Evolutionary conservation across 768 basidiomycete species (phyloP), one percentile per base, ranked within the genome.

Genomic region (Boletus subparvulus): DNA sequence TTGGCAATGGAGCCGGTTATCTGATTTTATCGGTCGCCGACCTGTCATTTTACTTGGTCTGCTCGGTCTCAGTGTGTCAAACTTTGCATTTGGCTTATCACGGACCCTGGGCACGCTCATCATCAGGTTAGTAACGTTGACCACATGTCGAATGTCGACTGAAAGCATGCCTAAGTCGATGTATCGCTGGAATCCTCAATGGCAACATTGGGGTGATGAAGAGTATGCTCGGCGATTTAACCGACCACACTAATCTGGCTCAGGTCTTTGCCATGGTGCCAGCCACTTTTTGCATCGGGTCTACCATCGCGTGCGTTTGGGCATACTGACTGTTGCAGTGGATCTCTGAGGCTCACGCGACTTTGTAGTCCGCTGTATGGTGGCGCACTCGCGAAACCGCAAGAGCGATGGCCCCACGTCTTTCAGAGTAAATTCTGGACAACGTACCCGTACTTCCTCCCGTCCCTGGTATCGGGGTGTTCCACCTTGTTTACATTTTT

Each of bases 171-270:
- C 1, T 33, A 33, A 73, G 74, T 54, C 72, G 73, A 32, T 73
- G 74, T 24, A 59, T 75, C 6, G 62, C 72, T 32, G 74, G 75
- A 8, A 24, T 64, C n/a, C 58, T 76, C 24, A 77, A 76, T 37
- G 77, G 77, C 7, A 78, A 77, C 40, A 12, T 73, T 3, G 73
- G 82, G 8, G 86, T 89, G 28, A 84, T 88, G 78, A 90, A 88
- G 65, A 86, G 83, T 55, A 80, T 83, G 54, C 78, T 89, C 70
- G 86, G 79, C 0, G 86, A 88, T 58, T 70, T 88, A 40, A 84
- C 83, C 79, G 36, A 76, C 41, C 59, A 55, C 19, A 69, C 61
- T 33, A 74, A 68, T 48, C 68, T 70, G 65, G 73, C 78, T 2
- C 68, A 70, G n/a, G 78, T 63, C 9, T 74, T 75, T 54, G 58